Evolutionary conservation across 1,139 yeast species (phyloP).

Genomic region (Candida glucosophila): DNA sequence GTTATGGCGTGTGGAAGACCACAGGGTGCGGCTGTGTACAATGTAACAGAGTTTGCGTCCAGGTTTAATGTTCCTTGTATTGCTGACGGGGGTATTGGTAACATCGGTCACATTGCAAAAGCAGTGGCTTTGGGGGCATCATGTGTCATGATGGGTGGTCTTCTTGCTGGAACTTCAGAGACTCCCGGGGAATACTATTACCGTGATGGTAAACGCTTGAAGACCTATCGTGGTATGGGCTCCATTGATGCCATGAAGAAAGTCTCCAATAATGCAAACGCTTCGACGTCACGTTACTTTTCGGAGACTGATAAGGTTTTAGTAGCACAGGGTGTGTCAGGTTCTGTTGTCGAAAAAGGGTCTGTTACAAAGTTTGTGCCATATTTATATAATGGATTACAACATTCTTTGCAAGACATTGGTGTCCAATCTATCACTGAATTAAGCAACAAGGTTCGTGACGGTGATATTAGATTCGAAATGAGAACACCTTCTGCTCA

Average conservation of each 20-base stretch:
- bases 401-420: slow-evolving; percentile 98
- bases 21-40: slow-evolving; percentile 94
- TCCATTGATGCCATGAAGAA: slow-evolving; percentile 98
- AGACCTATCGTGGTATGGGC: slow-evolving; percentile 99
- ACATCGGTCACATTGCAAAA: slow-evolving; percentile 96
- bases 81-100: slow-evolving; percentile 99
- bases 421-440: slow-evolving; percentile 66
- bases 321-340: slow-evolving; percentile 99
- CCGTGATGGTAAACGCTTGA: slow-evolving; percentile 96
- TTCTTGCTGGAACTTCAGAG: slow-evolving; percentile 97
- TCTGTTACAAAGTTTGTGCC: slow-evolving; percentile 90
- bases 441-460: slow-evolving; percentile 56
- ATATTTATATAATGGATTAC: slow-evolving; percentile 88
- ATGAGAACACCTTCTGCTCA: slow-evolving; percentile 98
- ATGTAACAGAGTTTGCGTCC: slow-evolving; percentile 80
- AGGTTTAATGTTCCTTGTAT: slow-evolving; percentile 92
- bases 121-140: slow-evolving; percentile 97
- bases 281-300: slow-evolving; percentile 96
- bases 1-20: slow-evolving; percentile 99
- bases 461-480: slow-evolving; percentile 83
- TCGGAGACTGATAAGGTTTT: slow-evolving; percentile 91
- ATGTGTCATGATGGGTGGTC: slow-evolving; percentile 99
- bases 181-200: slow-evolving; percentile 98
- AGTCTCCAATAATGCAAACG: slow-evolving; percentile 81
- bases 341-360: slow-evolving; percentile 95